Base-by-base conservation (phyloP, 768 basidiomycete species). In the Mycena galopus region DNA sequence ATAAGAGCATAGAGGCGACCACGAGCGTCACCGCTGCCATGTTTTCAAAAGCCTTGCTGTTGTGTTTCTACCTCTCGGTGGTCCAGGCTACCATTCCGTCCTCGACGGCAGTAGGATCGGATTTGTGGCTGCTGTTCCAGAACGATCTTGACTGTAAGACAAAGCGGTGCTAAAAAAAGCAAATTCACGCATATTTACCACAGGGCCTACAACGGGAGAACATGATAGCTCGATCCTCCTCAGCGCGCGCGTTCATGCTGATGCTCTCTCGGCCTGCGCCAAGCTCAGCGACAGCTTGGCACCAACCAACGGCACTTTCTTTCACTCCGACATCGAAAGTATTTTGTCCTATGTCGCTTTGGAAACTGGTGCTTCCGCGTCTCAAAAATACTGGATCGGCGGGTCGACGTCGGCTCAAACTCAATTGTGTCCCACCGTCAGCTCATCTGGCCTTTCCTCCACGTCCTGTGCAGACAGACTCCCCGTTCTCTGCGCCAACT, bases 331-430 rank as follows among this genome's bases (percentile, higher is more conserved):
- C 37, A 74, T 71, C 9, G 10, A 25, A 56, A 27, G 62, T 27
- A 32, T 55, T 32, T 42, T 74, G 17, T 27, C 61, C 11, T 74
- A 65, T 29, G 42, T 71, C 3, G 39, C 66, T 27, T 25, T 74
- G 23, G 53, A 65, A 33, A 61, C 66, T 16, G 73, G 67, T 6
- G 58, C 66, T n/a, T 44, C 66, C 0, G 44, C 14, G 14, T 29
- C 63, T 5, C 73, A 74, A 67, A 67, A 71, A 11, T 74, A 74
- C 61, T 74, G 73, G 73, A 25, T 74, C 58, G 57, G 56, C 16
- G 69, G 73, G 53, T 30, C 65, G 23, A 50, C 44, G 27, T 55
- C 59, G 11, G 29, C 23, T 2, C 44, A 70, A 16, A 23, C 33
- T n/a, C 32, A 64, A 67, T 23, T 58, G 16, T 74, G 73, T 21